Base-by-base conservation (phyloP, 768 basidiomycete genomes). In the Hebeloma cylindrosporum region DNA sequence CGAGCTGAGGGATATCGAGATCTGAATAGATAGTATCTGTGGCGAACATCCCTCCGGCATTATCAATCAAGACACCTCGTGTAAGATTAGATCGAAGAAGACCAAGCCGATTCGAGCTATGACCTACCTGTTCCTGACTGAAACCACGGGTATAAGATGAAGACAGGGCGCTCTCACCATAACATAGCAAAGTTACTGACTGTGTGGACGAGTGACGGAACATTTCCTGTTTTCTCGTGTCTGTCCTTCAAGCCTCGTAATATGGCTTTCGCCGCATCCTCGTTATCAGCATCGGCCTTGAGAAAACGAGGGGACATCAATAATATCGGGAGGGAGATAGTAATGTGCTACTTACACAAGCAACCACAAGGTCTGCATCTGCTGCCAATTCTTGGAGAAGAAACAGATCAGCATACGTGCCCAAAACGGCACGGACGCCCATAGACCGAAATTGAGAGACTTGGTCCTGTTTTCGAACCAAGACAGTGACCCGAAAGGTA, bases 11-110 rank as follows among this genome's bases (percentile, higher is more conserved):
- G 2, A 71, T 48, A 43, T 81, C 66, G n/a, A 71, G 47, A 57
- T 84, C 79, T 13, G 67, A 70, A 57, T 75, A 80, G 11, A 82
- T 60, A 2, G 49, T 60, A 2, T 70, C 61, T 3, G 69, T 63
- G 0, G 61, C 47, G 37, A 54, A 57, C 48, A 70, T 61, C 3
- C 79, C 80, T 35, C 51, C 54, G 4, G 73, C 78, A 28, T 72
- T 48, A 48, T 76, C 74, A 5, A 57, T 53, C 13, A 78, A 53
- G 14, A 73, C 68, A 31, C 72, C 75, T 63, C 10, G 10, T 13
- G 27, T 47, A 7, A 37, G 30, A 13, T 16, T 8, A 17, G 30
- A 14, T 22, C 13, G 7, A 36, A 22, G 33, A 18, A 23, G n/a
- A n/a, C n/a, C 16, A 36, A 5, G 16, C 18, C 37, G 10, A 9